A percentile compares a stretch with the other conserved stretches of the same genome.
phyloP scores from a whole-genome alignment of 306 rosid genomes.

The Bauhinia variegata region DNA sequence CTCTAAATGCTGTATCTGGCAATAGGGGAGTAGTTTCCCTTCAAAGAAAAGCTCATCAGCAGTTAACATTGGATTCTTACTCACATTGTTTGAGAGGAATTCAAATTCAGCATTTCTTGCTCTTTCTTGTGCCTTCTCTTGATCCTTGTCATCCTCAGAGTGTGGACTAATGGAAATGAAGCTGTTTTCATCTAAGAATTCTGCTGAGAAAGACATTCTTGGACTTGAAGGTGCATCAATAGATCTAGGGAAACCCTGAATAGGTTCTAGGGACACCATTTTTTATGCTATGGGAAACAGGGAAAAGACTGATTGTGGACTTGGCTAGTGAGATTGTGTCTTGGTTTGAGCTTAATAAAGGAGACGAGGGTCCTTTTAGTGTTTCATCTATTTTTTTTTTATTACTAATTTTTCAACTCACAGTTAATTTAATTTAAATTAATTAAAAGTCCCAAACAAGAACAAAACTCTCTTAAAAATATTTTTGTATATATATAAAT shows the following conservation, averaged over 20 bases:
- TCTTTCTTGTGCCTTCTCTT: conserved; percentile 48
- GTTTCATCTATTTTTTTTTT: conserved; percentile 1
- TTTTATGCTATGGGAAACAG: conserved; percentile 27
- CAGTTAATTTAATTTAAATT: too few relatives aligned
- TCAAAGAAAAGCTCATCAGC: conserved; percentile 99
- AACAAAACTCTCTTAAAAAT: too few relatives aligned
- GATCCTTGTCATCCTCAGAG: conserved; percentile 43
- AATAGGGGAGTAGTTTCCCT: conserved; percentile 91
- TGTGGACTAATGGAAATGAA: conserved; percentile 87
- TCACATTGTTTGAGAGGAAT: conserved; percentile 72
- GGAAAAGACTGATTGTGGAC: conserved; percentile 19
- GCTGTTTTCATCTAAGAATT: conserved; percentile 82
- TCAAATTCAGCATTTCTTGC: conserved; percentile 73
- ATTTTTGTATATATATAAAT: too few relatives aligned
- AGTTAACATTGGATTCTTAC: conserved; percentile 58
- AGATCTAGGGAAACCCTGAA: conserved; percentile 49
- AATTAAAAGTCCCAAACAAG: too few relatives aligned
- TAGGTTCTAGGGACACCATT: conserved; percentile 68
- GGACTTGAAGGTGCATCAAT: conserved; percentile 69
- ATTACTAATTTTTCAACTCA: too few relatives aligned
- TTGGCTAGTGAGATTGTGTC: conserved; percentile 29
- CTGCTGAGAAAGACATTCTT: conserved; percentile 91
- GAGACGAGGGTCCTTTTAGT: conserved; percentile 42
- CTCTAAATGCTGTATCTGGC: conserved; percentile 86
- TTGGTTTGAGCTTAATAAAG: conserved; percentile 54